A percentile compares a stretch with the other conserved stretches of the same genome.
These are phyloP conservation scores for Fomitopsis serialis DNA, from an alignment of 768 basidiomycete genomes.

Conservation along the genomic window DNA sequence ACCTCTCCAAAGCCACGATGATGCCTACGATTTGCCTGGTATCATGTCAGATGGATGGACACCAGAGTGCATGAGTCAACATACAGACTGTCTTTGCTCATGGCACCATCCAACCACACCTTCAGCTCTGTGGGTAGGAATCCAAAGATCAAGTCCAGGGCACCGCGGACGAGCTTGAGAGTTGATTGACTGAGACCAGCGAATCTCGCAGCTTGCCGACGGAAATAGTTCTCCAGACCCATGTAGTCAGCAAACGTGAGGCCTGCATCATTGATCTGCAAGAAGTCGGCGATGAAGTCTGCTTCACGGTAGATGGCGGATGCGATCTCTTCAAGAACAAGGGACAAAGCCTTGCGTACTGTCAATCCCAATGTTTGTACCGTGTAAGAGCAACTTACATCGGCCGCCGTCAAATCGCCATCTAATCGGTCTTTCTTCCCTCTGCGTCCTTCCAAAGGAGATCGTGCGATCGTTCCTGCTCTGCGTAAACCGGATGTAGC, in stretches of 20 bases:
- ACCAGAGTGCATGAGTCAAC: slow-evolving; percentile 16
- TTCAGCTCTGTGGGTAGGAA: slow-evolving; percentile 83
- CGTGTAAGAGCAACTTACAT: slow-evolving; percentile 40
- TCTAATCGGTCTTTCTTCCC: slow-evolving; percentile 54
- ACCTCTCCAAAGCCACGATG: slow-evolving; percentile 71
- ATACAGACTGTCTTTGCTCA: slow-evolving; percentile 75
- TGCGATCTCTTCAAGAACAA: slow-evolving; percentile 71
- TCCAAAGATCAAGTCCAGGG: slow-evolving; percentile 94
- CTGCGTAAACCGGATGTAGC: slow-evolving; percentile 63
- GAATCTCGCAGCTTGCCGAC: slow-evolving; percentile 79
- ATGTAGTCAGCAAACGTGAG: slow-evolving; percentile 96
- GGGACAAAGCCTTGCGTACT: slow-evolving; percentile 57
- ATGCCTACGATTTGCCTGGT: slow-evolving; percentile 67
- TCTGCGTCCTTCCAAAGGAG: slow-evolving; percentile 53
- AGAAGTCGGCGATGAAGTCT: slow-evolving; percentile 85
- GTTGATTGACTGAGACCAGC: slow-evolving; percentile 65
- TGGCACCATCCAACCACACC: slow-evolving; percentile 75
- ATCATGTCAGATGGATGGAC: not conserved
- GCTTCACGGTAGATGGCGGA: slow-evolving; percentile 78
- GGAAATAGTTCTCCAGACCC: slow-evolving; percentile 90
- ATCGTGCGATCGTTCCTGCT: slow-evolving; percentile 81
- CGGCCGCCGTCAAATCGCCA: slow-evolving; percentile 63
- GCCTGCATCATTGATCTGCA: slow-evolving; percentile 84
- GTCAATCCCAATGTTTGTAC: slow-evolving; percentile 1
- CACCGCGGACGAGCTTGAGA: slow-evolving; percentile 74